Evolutionary conservation across 148 eudicot genomes (phyloP), one percentile per base, ranked within the genome.

Genomic region (Rhododendron vialii): DNA sequence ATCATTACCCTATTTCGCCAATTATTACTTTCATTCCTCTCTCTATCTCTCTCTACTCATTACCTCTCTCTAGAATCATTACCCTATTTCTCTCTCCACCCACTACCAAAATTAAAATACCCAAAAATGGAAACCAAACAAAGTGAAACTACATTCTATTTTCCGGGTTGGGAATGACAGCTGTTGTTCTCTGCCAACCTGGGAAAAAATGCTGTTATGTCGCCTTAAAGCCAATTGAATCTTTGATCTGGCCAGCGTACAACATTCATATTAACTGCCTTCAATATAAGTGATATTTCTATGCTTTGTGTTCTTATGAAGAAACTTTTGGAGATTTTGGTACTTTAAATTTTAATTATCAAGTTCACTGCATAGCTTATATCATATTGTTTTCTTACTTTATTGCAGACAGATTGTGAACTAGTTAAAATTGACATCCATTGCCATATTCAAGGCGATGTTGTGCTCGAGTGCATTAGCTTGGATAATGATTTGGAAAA

Each of bases 361-460:
- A 75, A 53, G 57, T 24, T 38, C 28, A 55, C 4, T 84, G 57
- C 55, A 53, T 63, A 24, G 71, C 53, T 75, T 77, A 11, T 69
- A 36, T 48, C 53, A 76, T 88, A 45, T 80, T 20, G 2, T 24
- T 20, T 57, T 84, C 22, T 35, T 67, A 75, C 41, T 75, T 86
- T 36, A 50, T 78, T 87, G 82, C 95, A 96, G 99, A 94, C 83
- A 79, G 96, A 95, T 76, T 91, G 94, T 89, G 93, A 94, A 84
- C 83, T 93, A 50, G 92, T 93, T 74, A 95, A 92, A 91, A 89
- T 95, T 45, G 96, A 96, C 82, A 89, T 96, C 84, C 90, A 94
- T 84, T 94, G 96, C 91, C 95, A 91, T 89, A 88, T 94, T 81
- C 95, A 91, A 91, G 99, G 99, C 73, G 99, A 94, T 86, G 92